Evolutionary conservation across 2,329 filamentous ascomycete genomes (phyloP).

Genomic region (Penicillium vulpinum): DNA sequence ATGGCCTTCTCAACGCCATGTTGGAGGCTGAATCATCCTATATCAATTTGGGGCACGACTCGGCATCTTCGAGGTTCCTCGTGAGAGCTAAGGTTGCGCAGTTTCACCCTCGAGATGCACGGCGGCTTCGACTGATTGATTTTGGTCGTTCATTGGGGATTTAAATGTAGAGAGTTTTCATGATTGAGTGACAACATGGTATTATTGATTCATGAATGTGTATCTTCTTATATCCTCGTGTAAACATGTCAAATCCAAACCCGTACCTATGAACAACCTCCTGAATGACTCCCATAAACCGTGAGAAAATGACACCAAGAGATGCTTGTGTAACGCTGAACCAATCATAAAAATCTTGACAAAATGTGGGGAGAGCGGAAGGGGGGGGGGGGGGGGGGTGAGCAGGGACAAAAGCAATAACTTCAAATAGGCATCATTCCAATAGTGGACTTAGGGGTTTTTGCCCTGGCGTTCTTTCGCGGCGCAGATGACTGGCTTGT

Average conservation of each 20-base stretch:
- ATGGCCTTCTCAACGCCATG: constrained; percentile 49
- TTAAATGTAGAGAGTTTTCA: constrained; percentile 12
- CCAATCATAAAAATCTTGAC: constrained; percentile 10
- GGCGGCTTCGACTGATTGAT: constrained; percentile 54
- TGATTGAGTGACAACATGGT: constrained; percentile 5
- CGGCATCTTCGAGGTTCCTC: constrained; percentile 55
- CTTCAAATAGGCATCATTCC: constrained; percentile 42
- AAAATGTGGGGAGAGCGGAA: neutral
- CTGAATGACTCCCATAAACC: constrained; percentile 1
- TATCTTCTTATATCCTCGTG: constrained; percentile 16
- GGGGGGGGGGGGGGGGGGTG: too few species aligned
- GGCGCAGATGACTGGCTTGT: constrained; percentile 21
- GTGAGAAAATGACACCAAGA: constrained; percentile 18
- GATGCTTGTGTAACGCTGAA: constrained; percentile 18
- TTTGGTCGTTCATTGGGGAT: constrained; percentile 46
- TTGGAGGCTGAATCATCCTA: constrained; percentile 51
- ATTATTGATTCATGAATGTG: constrained; percentile 17
- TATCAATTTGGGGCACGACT: constrained; percentile 51
- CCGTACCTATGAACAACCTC: neutral
- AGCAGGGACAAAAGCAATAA: constrained; percentile 7
- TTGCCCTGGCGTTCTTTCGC: constrained; percentile 29
- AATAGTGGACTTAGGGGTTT: constrained; percentile 32
- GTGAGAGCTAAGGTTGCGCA: constrained; percentile 58
- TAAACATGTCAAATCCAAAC: constrained; percentile 5
- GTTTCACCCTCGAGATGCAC: constrained; percentile 56